Evolutionary conservation across 2,329 filamentous ascomycete species (phyloP), one percentile per base, ranked within the genome.

Genomic region (Waltergamsia citrina): DNA sequence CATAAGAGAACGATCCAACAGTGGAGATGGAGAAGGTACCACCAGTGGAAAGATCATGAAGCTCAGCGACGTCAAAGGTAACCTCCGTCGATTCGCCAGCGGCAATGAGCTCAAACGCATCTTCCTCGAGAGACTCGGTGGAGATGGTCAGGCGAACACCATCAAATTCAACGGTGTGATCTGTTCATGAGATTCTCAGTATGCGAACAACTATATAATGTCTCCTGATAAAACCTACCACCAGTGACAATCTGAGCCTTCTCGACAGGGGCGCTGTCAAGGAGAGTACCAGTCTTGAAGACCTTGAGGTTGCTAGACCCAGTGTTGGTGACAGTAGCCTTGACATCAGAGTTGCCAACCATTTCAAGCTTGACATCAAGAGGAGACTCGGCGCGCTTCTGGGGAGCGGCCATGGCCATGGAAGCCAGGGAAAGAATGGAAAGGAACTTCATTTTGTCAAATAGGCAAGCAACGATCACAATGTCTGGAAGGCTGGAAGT

Each of bases 11-110:
- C 15, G 62, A 59, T 8, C 77, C 76, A 7, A 54, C 53, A 4
- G 71, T 63, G 34, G 64, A 57, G 31, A 81, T 52, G 29, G 67
- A 65, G 46, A 72, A 73, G 26, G 56, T 49, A 33, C 74, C 74
- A 21, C 64, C 63, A 18, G 46, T 31, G 36, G 49, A 51, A 20
- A 64, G 54, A 38, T 70, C 63, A 49, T 74, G 68, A 10, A 67
- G 56, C 48, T 69, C 56, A 12, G 64, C 70, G 29, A 68, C 57
- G 42, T 74, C 65, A 35, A 73, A 67, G 27, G 56, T 61, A 24
- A 63, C 49, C 42, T 66, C 60, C 40, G 73, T 56, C 8, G 64
- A 63, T 48, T 68, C 52, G 33, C 58, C 57, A 7, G 55, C 50
- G 10, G 48, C 52, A 37, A 74, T 56, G 14, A 54, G 52, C 39